Conservation (phyloP, 2,329 filamentous ascomycete genomes). For the Decorospora gaudefroyi region DNA sequence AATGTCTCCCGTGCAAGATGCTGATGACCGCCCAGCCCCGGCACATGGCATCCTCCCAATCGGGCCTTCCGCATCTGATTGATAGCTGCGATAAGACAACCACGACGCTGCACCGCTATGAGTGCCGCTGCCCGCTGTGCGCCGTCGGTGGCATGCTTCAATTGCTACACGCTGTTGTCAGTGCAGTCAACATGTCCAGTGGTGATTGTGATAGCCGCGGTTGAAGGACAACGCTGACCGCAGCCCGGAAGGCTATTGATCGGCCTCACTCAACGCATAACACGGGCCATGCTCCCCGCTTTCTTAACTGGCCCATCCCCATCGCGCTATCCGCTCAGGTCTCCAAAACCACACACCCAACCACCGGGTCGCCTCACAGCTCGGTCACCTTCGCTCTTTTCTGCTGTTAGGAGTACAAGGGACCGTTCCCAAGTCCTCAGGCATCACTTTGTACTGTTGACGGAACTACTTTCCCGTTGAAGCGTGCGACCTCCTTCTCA, state of each 20-base stretch:
- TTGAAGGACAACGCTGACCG: background rate
- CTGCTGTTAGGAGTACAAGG: constrained; percentile 3
- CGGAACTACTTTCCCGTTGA: constrained; percentile 2
- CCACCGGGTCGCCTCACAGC: constrained; percentile 25
- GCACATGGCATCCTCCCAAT: constrained; percentile 24
- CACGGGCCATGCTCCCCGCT: constrained; percentile 28
- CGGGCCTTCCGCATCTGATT: constrained; percentile 5
- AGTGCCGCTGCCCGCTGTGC: background rate
- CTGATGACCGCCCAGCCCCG: constrained; percentile 19
- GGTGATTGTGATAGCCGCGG: constrained; percentile 1
- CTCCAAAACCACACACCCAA: constrained; percentile 35
- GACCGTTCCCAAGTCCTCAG: constrained; percentile 2
- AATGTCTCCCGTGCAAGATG: constrained; percentile 13
- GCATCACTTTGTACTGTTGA: constrained; percentile 13
- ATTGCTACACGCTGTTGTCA: constrained; percentile 3
- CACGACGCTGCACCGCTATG: constrained; percentile 11
- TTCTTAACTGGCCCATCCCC: constrained; percentile 21
- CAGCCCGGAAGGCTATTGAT: constrained; percentile 6
- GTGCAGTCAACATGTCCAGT: background rate
- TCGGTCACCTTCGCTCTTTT: constrained; percentile 11
- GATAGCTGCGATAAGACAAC: constrained; percentile 22
- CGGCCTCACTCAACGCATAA: constrained; percentile 14
- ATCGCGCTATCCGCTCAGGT: constrained; percentile 16
- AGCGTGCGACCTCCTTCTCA: constrained; percentile 6
- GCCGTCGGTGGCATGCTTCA: constrained; percentile 5